Base-by-base conservation (phyloP, 2,329 filamentous ascomycete species). In the Trichoderma endophyticum region DNA sequence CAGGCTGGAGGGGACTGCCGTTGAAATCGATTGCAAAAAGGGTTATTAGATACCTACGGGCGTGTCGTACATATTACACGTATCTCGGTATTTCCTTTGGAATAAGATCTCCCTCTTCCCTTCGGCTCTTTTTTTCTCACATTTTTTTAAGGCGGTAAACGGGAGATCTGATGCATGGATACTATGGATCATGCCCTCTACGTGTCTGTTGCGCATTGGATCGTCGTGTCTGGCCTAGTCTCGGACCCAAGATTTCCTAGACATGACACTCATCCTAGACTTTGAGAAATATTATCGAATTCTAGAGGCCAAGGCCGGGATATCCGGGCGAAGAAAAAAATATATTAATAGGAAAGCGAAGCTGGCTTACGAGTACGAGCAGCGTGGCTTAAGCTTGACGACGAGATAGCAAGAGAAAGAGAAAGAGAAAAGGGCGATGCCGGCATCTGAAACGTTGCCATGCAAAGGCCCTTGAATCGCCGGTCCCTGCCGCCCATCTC, bases 371-470 rank as follows among this genome's bases (percentile, higher is more conserved):
- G 30, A 36, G 48, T 66, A 36, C 63, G 63, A 66, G 43, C 21
- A 66, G 48, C 21, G 48, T 54, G 48, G n/a, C 48, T 54, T 54
- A 3, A 24, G 4, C 48, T 24, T 24, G 48, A 54, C n/a, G 48
- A 54, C 11, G n/a, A 24, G 4, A 51, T n/a, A 6, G n/a, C 21
- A 21, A 21, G 21, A 21, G 21, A 21, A 21, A 51, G 6, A 34
- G 8, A 65, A 6, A 36, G 48, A 32, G 51, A 6, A 36, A 30
- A 32, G 51, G 21, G 51, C 51, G 32, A 59, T 30, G 8, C 51
- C 64, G 24, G 51, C 51, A 43, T 59, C 64, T 59, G 64, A 67
- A 57, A 67, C 64, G 64, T 59, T 67, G 51, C 51, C 30, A 43
- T 30, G 48, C 43, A 21, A 24, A 36, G 14, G n/a, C 21, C 21